Conservation (phyloP, 495 filamentous ascomycete species). For the Patellaria atrata region DNA sequence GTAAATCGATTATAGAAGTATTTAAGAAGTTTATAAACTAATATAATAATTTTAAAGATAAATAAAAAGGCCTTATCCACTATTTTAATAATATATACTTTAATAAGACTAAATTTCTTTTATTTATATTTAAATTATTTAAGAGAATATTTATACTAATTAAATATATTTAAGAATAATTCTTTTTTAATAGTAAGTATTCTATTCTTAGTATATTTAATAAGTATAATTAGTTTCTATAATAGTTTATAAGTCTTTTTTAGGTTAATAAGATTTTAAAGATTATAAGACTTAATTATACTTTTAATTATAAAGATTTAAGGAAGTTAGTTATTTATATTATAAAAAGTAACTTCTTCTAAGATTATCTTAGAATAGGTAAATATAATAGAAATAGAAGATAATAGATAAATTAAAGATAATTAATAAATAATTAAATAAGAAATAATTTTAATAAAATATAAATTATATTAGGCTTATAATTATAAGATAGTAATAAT, state of each 20-base stretch:
- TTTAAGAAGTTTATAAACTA: slow-evolving; percentile 3
- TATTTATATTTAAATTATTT: neutral
- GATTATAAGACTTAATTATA: neutral
- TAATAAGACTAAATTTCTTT: slow-evolving; percentile 1
- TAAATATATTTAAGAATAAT: too few species aligned
- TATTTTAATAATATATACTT: slow-evolving; percentile 2
- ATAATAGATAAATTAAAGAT: too few species aligned
- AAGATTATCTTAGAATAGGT: neutral
- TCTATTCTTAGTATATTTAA: too few species aligned
- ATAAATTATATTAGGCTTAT: too few species aligned
- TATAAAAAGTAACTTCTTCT: neutral
- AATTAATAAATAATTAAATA: too few species aligned
- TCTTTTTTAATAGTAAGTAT: too few species aligned
- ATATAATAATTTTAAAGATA: neutral
- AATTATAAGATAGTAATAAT: too few species aligned
- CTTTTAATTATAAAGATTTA: slow-evolving; percentile 1
- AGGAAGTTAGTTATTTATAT: neutral
- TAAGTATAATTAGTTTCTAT: neutral
- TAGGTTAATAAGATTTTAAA: slow-evolving; percentile 1
- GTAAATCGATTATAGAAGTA: slow-evolving; percentile 1
- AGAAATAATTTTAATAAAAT: too few species aligned
- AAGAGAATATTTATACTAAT: too few species aligned
- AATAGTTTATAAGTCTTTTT: neutral
- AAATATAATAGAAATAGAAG: neutral
- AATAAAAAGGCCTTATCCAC: neutral